A percentile compares a stretch with the other conserved stretches of the same genome.
These are phyloP conservation scores for Parietaria judaica DNA, from an alignment of 306 rosid genomes.

Conservation along the genomic window DNA sequence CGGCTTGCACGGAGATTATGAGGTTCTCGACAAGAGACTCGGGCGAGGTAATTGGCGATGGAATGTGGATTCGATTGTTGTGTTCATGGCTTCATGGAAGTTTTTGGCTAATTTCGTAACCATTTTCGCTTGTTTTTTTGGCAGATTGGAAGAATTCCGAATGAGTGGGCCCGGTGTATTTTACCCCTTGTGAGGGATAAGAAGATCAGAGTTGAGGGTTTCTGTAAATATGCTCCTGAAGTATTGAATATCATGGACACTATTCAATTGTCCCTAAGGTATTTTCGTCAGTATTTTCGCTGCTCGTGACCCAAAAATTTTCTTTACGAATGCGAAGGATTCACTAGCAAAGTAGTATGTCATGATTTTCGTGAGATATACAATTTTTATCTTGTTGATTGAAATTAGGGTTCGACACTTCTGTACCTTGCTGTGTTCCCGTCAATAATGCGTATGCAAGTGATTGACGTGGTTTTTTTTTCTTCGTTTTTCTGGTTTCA, in stretches of 20 bases:
- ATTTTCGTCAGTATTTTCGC: not conserved
- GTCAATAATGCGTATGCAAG: not conserved
- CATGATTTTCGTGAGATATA: not conserved
- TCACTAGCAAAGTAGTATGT: not conserved
- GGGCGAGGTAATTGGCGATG: constrained; percentile 54
- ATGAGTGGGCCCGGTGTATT: constrained; percentile 91
- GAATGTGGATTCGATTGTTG: not conserved
- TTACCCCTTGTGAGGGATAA: constrained; percentile 75
- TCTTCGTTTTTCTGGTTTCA: constrained; percentile 19
- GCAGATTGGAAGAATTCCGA: constrained; percentile 92
- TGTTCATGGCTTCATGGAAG: not conserved
- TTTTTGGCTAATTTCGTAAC: constrained; percentile 1
- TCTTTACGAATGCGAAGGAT: not conserved
- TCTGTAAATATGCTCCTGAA: constrained; percentile 59
- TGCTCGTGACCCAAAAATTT: not conserved
- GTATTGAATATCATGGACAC: constrained; percentile 74
- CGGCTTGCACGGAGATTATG: constrained; percentile 68
- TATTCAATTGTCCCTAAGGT: constrained; percentile 67
- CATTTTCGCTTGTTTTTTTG: constrained; percentile 14
- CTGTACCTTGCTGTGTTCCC: not conserved
- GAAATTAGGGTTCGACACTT: not conserved
- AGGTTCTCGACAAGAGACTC: constrained; percentile 58
- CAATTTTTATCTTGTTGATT: not conserved
- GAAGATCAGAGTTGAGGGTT: constrained; percentile 63
- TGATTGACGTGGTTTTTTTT: constrained; percentile 13